Conservation (phyloP, 305 asterid species). For the Solanum hybrid region DNA sequence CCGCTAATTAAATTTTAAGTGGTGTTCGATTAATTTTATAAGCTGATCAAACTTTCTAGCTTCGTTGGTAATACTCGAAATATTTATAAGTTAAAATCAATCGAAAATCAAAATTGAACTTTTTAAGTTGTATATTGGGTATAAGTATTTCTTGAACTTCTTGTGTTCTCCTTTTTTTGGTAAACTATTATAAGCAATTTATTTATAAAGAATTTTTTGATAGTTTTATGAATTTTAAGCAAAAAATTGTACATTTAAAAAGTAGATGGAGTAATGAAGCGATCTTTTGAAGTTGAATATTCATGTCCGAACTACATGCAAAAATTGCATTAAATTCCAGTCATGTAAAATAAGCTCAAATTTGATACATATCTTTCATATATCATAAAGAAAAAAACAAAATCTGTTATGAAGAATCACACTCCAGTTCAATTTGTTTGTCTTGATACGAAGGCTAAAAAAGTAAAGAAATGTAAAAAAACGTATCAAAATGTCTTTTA, state of each 20-base stretch:
- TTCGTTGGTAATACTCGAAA: background rate
- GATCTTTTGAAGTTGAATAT: background rate
- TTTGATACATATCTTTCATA: background rate
- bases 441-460: background rate
- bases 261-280: background rate
- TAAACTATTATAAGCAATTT: background rate
- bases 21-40: background rate
- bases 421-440: background rate
- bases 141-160: background rate
- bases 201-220: background rate
- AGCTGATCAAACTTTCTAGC: background rate
- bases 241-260: background rate
- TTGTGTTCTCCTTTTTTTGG: background rate
- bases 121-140: background rate
- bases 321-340: background rate
- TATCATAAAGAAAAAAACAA: background rate
- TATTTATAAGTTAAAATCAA: background rate
- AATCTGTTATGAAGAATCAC: background rate
- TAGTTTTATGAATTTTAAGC: background rate
- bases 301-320: background rate
- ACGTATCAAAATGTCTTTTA: background rate
- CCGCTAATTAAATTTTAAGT: background rate
- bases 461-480: no score
- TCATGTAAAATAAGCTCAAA: background rate
- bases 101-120: background rate